Evolutionary conservation across 805 yeast genomes (phyloP).

Genomic region (Saturnispora galanensis): DNA sequence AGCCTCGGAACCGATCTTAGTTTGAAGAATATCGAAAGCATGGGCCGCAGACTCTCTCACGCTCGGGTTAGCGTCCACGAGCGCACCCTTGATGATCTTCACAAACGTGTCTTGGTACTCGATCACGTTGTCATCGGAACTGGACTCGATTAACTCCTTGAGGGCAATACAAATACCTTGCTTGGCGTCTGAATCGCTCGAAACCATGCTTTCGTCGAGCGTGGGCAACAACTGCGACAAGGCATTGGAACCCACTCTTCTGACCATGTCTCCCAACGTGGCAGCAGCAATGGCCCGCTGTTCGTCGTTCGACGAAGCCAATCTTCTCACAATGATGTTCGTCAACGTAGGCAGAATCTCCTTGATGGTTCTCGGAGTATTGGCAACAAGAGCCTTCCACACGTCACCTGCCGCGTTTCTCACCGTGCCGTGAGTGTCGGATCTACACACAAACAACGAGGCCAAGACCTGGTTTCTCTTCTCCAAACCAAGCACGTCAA

Average conservation of each 20-base stretch:
- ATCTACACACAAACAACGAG: slow-evolving; percentile 85
- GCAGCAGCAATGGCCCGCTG: slow-evolving; percentile 86
- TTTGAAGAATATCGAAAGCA: slow-evolving; percentile 83
- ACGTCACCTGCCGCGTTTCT: slow-evolving; percentile 85
- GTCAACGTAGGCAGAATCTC: slow-evolving; percentile 84
- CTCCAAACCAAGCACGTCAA: slow-evolving; percentile 74
- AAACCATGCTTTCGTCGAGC: slow-evolving; percentile 50
- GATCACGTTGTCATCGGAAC: slow-evolving; percentile 48
- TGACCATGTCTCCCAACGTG: slow-evolving; percentile 88
- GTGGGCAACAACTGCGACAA: slow-evolving; percentile 79
- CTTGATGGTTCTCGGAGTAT: slow-evolving; percentile 89
- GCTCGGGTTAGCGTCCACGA: slow-evolving; percentile 59
- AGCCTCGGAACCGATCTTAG: slow-evolving; percentile 70
- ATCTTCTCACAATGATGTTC: slow-evolving; percentile 63
- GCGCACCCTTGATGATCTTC: slow-evolving; percentile 63
- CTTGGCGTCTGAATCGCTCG: slow-evolving; percentile 71
- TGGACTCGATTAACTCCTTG: slow-evolving; percentile 71
- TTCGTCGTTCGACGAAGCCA: slow-evolving; percentile 72
- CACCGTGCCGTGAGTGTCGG: slow-evolving; percentile 80
- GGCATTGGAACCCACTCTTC: slow-evolving; percentile 86
- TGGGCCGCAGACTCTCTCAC: slow-evolving; percentile 89
- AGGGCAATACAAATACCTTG: slow-evolving; percentile 96
- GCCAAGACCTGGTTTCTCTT: slow-evolving; percentile 83
- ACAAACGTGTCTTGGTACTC: slow-evolving; percentile 64
- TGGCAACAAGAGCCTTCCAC: slow-evolving; percentile 94